phyloP scores from a whole-genome alignment of 345 rosid genomes.

The Euclidium syriacum region DNA sequence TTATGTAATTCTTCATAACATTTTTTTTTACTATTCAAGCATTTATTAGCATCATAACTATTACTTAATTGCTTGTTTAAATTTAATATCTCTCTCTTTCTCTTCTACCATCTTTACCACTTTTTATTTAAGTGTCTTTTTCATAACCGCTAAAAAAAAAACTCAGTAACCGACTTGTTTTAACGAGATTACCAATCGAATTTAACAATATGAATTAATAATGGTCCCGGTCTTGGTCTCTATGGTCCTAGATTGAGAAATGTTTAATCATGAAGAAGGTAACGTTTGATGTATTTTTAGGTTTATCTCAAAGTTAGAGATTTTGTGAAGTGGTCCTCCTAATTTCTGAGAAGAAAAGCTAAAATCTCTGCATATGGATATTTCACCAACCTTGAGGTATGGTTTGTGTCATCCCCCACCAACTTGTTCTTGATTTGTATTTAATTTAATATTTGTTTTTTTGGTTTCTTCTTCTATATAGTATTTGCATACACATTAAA shows the following conservation, averaged over 20 bases:
- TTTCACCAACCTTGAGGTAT: slow-evolving; percentile 37
- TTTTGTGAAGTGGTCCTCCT: slow-evolving; percentile 33
- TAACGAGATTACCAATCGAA: too few relatives aligned
- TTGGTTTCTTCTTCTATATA: background rate
- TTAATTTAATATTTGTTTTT: background rate
- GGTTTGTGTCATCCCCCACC: slow-evolving; percentile 34
- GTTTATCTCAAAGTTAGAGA: slow-evolving; percentile 21
- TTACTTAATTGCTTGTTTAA: too few relatives aligned
- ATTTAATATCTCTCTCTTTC: too few relatives aligned
- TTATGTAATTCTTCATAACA: too few relatives aligned
- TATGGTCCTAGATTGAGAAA: slow-evolving; percentile 6
- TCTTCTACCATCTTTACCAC: too few relatives aligned
- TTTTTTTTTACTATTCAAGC: too few relatives aligned
- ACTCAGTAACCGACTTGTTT: too few relatives aligned
- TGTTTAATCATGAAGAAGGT: slow-evolving; percentile 24
- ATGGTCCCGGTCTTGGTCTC: slow-evolving; percentile 16
- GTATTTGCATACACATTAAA: background rate
- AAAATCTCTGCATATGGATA: slow-evolving; percentile 28
- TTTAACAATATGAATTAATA: slow-evolving; percentile 17
- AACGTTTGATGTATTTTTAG: slow-evolving; percentile 20
- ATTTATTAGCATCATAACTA: too few relatives aligned
- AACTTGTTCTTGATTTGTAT: slow-evolving; percentile 25
- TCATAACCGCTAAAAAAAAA: too few relatives aligned
- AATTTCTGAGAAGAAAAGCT: slow-evolving; percentile 19
- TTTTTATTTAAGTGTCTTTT: too few relatives aligned